Evolutionary conservation across 139 green algal genomes (phyloP).

Genomic region (Deuterostichococcus epilithicus): DNA sequence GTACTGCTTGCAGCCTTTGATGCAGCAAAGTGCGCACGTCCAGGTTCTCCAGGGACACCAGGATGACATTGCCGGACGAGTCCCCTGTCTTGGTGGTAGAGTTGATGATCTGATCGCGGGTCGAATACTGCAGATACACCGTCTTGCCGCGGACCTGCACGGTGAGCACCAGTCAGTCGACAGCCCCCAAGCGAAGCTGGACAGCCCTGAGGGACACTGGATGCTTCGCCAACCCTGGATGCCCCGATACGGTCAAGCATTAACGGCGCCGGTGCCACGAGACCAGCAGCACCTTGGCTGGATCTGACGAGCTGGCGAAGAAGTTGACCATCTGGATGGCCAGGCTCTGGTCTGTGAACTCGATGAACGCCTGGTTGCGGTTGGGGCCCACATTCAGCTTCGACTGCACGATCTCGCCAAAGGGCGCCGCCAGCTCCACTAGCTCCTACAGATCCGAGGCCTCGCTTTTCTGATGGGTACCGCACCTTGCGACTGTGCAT

Average conservation of each 20-base stretch:
- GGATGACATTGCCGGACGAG: conserved; percentile 41
- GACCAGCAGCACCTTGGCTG: conserved; percentile 38
- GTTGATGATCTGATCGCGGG: conserved; percentile 57
- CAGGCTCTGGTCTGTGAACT: conserved; percentile 53
- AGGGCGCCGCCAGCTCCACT: conserved; percentile 46
- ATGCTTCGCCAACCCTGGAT: background rate
- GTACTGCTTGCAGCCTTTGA: background rate
- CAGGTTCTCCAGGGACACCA: conserved; percentile 46
- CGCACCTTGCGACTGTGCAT: no score
- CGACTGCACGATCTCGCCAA: conserved; percentile 49
- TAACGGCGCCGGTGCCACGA: conserved; percentile 8
- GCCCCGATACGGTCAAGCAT: conserved; percentile 4
- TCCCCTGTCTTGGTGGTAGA: conserved; percentile 18
- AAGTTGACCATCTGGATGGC: conserved; percentile 61
- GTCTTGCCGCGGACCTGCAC: conserved; percentile 58
- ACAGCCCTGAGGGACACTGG: background rate
- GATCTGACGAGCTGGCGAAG: conserved; percentile 48
- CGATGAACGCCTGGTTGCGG: conserved; percentile 68
- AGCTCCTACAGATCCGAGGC: conserved; percentile 38
- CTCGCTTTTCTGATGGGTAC: no score
- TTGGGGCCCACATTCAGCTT: conserved; percentile 61
- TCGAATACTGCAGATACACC: conserved; percentile 68
- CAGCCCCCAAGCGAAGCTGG: no score
- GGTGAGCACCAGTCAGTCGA: background rate
- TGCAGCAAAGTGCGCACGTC: background rate